Evolutionary conservation across 176 grass and related monocot species (phyloP).

Genomic region (Aegilops speltoides): DNA sequence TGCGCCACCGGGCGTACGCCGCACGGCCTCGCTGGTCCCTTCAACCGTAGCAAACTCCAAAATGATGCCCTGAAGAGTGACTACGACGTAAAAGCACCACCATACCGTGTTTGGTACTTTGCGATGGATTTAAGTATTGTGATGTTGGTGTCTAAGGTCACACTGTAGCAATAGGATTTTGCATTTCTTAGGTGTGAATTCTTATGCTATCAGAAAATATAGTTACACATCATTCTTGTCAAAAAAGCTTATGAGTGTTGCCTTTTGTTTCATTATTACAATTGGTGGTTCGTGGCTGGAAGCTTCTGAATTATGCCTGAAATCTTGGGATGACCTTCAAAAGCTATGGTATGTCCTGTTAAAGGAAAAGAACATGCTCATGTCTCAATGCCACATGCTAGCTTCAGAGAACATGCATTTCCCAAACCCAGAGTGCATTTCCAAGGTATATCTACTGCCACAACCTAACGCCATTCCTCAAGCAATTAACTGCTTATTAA

Average conservation of each 20-base stretch:
- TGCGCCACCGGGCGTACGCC: too few relatives aligned
- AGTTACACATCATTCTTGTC: not conserved
- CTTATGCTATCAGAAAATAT: too few relatives aligned
- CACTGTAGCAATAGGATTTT: too few relatives aligned
- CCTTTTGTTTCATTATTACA: not conserved
- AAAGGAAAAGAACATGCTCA: conserved; percentile 97
- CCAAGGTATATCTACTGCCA: conserved; percentile 55
- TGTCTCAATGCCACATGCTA: conserved; percentile 91
- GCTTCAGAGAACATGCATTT: conserved; percentile 67
- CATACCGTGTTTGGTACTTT: not conserved
- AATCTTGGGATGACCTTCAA: conserved; percentile 95
- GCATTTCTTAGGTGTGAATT: too few relatives aligned
- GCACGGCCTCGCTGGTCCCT: too few relatives aligned
- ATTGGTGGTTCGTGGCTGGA: conserved; percentile 75
- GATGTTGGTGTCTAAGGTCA: not conserved
- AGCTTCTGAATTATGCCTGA: conserved; percentile 88
- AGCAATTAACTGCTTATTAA: not conserved
- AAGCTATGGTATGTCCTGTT: conserved; percentile 91
- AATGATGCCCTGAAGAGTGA: too few relatives aligned
- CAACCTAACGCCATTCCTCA: not conserved
- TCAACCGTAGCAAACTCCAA: too few relatives aligned
- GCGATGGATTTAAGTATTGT: not conserved
- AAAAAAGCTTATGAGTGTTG: not conserved
- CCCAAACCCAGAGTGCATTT: conserved; percentile 81
- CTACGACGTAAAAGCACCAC: too few relatives aligned